Evolutionary conservation across 257 asterid species (phyloP).

Genomic region (Penstemon barbatus): DNA sequence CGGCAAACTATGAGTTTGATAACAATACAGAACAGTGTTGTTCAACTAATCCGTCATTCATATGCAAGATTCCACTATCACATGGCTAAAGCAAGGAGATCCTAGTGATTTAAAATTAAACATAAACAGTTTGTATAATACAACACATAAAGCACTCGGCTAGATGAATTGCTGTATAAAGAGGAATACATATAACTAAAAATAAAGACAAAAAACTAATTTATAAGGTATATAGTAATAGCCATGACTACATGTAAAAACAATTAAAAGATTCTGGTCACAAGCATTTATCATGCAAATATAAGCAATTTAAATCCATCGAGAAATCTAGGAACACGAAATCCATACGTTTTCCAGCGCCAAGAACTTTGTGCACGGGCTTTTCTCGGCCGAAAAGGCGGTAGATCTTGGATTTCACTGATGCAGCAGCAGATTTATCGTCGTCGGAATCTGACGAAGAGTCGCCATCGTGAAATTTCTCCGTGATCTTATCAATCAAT

Average conservation of each 20-base stretch:
- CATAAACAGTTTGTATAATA: too few species aligned
- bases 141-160: neutral
- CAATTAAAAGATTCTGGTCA: too few species aligned
- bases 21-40: too few species aligned
- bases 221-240: too few species aligned
- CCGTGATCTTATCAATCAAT: conserved; percentile 65
- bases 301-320: neutral
- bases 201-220: neutral
- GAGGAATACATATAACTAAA: neutral
- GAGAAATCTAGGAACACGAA: neutral
- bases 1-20: too few species aligned
- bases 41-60: too few species aligned
- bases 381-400: conserved; percentile 86
- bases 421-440: conserved; percentile 44
- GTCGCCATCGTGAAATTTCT: conserved; percentile 58
- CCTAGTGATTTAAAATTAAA: too few species aligned
- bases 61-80: too few species aligned
- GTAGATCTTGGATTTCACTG: conserved; percentile 70
- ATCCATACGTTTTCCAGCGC: conserved; percentile 87
- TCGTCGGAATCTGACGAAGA: conserved; percentile 84
- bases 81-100: too few species aligned
- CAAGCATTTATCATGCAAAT: neutral
- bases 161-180: neutral
- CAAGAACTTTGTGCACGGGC: conserved; percentile 81
- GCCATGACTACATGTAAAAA: too few species aligned